phyloP scores from a whole-genome alignment of 192 early-diverging fungal species.

The Cetraspora pellucida region DNA sequence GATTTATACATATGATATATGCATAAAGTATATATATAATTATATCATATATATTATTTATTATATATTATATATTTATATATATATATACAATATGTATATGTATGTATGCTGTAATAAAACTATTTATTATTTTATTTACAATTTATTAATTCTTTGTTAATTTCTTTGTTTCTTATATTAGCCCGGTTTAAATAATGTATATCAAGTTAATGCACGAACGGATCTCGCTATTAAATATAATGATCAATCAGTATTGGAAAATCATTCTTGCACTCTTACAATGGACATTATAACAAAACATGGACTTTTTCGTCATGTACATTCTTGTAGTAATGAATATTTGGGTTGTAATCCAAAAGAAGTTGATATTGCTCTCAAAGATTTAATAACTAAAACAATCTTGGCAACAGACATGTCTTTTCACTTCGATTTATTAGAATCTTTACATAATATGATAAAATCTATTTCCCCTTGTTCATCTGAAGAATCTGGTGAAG shows the following conservation, averaged over 20 bases:
- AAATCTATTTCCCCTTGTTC: constrained; percentile 39
- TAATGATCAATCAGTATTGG: constrained; percentile 81
- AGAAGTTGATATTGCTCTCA: constrained; percentile 43
- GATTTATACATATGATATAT: too few species aligned
- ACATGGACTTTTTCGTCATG: constrained; percentile 67
- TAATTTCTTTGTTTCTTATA: constrained; percentile 1
- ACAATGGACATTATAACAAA: constrained; percentile 74
- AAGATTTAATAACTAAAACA: constrained; percentile 61
- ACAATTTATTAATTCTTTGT: neutral
- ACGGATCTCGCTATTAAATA: constrained; percentile 75
- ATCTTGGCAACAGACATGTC: constrained; percentile 93
- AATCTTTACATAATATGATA: constrained; percentile 51
- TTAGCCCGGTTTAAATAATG: constrained; percentile 89
- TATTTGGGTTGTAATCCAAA: constrained; percentile 3
- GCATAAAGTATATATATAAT: constrained; percentile 40
- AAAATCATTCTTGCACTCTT: constrained; percentile 81
- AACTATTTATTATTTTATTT: neutral
- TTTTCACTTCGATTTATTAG: constrained; percentile 76
- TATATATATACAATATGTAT: too few species aligned
- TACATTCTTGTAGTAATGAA: constrained; percentile 56
- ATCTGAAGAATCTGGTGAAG: constrained; percentile 13
- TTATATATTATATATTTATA: too few species aligned
- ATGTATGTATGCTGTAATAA: too few species aligned
- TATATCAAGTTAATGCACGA: constrained; percentile 86
- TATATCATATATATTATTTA: too few species aligned